These are phyloP conservation scores for Alnus rubra DNA, from an alignment of 306 rosid genomes.

Conservation along the genomic window DNA sequence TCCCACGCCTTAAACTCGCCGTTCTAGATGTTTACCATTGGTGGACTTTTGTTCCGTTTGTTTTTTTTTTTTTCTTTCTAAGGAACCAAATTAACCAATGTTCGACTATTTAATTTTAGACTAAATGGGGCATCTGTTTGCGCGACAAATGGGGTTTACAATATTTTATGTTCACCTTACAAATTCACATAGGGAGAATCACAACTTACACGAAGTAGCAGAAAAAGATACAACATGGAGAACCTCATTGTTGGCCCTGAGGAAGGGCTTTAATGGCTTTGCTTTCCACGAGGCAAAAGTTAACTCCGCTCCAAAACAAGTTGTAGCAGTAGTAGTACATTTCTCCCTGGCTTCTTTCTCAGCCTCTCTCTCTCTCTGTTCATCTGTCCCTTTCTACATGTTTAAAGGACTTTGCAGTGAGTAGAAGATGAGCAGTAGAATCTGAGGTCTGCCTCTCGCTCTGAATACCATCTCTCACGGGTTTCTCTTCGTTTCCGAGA, in stretches of 20 bases:
- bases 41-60: too few species aligned
- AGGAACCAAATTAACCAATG: too few species aligned
- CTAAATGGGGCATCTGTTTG: too few species aligned
- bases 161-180: too few species aligned
- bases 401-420: neutral
- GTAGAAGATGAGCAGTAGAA: conserved; percentile 3
- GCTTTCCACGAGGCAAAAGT: conserved; percentile 22
- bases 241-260: conserved; percentile 14
- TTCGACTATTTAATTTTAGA: too few species aligned
- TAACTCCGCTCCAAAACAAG: conserved; percentile 28
- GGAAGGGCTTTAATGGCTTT: conserved; percentile 26
- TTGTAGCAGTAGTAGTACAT: conserved; percentile 6
- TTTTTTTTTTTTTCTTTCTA: too few species aligned
- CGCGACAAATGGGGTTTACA: too few species aligned
- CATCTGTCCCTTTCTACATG: neutral
- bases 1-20: too few species aligned
- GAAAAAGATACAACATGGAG: conserved; percentile 5
- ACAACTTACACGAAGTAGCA: too few species aligned
- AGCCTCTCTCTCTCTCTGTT: conserved; percentile 8
- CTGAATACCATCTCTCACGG: conserved; percentile 4
- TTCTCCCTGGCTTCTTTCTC: conserved; percentile 4
- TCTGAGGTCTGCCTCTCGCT: conserved; percentile 10
- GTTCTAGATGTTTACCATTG: too few species aligned
- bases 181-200: too few species aligned
- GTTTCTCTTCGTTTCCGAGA: conserved; percentile 13